Conservation (phyloP, 495 filamentous ascomycete genomes). For the Penicillium lividum region DNA sequence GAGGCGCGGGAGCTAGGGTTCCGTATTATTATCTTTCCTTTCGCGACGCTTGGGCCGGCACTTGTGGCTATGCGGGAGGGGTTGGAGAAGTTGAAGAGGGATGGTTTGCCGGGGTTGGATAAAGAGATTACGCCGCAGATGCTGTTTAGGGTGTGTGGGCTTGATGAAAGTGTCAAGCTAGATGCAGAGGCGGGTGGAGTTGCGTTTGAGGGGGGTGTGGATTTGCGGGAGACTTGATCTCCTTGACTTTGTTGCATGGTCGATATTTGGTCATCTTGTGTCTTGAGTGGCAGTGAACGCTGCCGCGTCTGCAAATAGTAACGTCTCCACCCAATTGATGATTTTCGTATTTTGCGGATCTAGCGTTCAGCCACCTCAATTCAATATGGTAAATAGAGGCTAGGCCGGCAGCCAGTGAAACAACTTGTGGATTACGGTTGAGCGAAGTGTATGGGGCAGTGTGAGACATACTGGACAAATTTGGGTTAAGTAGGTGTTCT, state of each 20-base stretch:
- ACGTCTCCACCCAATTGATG: constrained; percentile 15
- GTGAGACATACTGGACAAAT: too few species aligned
- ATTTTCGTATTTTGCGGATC: constrained; percentile 2
- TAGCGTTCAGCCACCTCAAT: constrained; percentile 4
- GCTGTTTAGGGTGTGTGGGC: constrained; percentile 60
- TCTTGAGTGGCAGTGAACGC: constrained; percentile 11
- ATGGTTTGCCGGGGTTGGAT: constrained; percentile 48
- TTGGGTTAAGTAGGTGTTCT: too few species aligned
- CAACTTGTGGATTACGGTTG: too few species aligned
- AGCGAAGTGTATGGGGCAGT: too few species aligned
- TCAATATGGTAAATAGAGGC: too few species aligned
- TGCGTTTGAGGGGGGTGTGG: constrained; percentile 46
- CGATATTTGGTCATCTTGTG: not conserved
- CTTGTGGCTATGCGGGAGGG: constrained; percentile 52
- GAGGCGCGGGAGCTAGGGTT: constrained; percentile 65
- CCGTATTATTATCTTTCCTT: constrained; percentile 62
- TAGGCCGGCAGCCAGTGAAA: too few species aligned
- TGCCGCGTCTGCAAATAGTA: constrained; percentile 25
- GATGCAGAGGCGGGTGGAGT: constrained; percentile 59
- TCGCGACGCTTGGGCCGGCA: constrained; percentile 54
- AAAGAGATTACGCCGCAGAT: constrained; percentile 51
- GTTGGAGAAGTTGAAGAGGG: constrained; percentile 49
- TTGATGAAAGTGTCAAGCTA: constrained; percentile 57
- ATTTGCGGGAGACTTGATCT: constrained; percentile 23
- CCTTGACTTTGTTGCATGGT: constrained; percentile 1